A percentile compares a stretch with the other conserved stretches of the same genome.
Conservation (phyloP, 768 basidiomycete genomes). For the Steccherinum ochraceum region DNA sequence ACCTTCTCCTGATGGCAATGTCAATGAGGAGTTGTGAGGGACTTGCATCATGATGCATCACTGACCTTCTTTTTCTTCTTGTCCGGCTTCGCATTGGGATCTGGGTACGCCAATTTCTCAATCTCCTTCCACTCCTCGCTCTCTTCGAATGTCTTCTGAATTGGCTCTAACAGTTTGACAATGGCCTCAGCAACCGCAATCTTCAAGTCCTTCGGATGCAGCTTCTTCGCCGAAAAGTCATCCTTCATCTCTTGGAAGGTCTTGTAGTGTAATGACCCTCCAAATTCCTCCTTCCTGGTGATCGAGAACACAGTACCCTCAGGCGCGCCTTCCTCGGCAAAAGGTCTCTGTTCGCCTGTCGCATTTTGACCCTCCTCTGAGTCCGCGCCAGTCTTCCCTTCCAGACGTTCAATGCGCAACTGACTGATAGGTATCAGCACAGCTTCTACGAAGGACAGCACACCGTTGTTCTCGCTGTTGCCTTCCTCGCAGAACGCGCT, state of each 20-base stretch:
- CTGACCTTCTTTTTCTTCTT: constrained; percentile 60
- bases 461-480: constrained; percentile 80
- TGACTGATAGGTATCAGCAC: constrained; percentile 87
- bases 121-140: constrained; percentile 77
- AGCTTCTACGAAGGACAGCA: constrained; percentile 77
- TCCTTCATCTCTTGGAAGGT: constrained; percentile 59
- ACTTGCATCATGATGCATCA: not conserved
- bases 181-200: constrained; percentile 67
- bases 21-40: not conserved
- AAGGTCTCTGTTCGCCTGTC: constrained; percentile 51
- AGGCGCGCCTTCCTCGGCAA: constrained; percentile 64
- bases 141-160: constrained; percentile 69
- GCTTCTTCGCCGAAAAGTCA: constrained; percentile 66
- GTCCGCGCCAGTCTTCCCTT: constrained; percentile 38
- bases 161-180: constrained; percentile 68
- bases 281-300: constrained; percentile 70
- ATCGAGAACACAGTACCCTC: constrained; percentile 80
- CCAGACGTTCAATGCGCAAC: constrained; percentile 55
- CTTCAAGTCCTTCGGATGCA: constrained; percentile 94
- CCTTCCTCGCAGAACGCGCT: constrained; percentile 93
- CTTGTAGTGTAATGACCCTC: constrained; percentile 72
- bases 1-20: constrained; percentile 68
- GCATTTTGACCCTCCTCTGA: constrained; percentile 39
- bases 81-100: constrained; percentile 55
- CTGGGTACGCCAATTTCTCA: constrained; percentile 80